These are phyloP conservation scores for Aspergillus texensis DNA, from an alignment of 2,329 filamentous ascomycete genomes.

Conservation along the genomic window DNA sequence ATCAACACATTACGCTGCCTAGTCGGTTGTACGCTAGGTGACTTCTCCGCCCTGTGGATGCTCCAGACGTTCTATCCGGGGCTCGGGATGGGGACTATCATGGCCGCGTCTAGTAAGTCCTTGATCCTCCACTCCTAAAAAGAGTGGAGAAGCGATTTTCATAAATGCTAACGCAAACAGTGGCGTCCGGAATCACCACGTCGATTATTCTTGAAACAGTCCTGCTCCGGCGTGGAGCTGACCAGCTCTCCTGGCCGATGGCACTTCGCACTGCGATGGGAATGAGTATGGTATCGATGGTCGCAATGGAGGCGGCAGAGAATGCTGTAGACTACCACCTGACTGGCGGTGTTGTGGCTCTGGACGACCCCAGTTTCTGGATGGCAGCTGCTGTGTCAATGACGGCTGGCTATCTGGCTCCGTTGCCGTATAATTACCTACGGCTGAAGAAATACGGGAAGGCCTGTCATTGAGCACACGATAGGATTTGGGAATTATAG, in stretches of 20 bases:
- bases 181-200: constrained; percentile 56
- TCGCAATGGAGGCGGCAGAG: constrained; percentile 60
- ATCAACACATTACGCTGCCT: constrained; percentile 61
- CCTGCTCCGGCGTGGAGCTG: constrained; percentile 53
- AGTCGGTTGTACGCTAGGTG: constrained; percentile 58
- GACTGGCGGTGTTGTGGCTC: constrained; percentile 53
- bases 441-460: constrained; percentile 54
- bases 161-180: constrained; percentile 30
- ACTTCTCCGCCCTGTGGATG: constrained; percentile 60
- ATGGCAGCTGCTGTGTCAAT: constrained; percentile 44
- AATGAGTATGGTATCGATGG: constrained; percentile 63
- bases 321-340: constrained; percentile 60
- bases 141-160: not conserved
- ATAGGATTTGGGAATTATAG: fast-evolving
- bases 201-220: constrained; percentile 58
- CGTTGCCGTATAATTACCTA: constrained; percentile 58
- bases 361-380: constrained; percentile 57
- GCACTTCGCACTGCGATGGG: constrained; percentile 58
- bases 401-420: constrained; percentile 43
- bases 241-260: constrained; percentile 50
- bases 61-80: constrained; percentile 54
- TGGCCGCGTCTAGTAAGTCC: constrained; percentile 55
- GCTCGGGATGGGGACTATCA: constrained; percentile 52
- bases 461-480: constrained; percentile 23
- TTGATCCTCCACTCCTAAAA: not conserved